Evolutionary conservation across 352 stramenopile genomes (phyloP), one percentile per base, ranked within the genome.

Genomic region (Globisporangium apiculatum): DNA sequence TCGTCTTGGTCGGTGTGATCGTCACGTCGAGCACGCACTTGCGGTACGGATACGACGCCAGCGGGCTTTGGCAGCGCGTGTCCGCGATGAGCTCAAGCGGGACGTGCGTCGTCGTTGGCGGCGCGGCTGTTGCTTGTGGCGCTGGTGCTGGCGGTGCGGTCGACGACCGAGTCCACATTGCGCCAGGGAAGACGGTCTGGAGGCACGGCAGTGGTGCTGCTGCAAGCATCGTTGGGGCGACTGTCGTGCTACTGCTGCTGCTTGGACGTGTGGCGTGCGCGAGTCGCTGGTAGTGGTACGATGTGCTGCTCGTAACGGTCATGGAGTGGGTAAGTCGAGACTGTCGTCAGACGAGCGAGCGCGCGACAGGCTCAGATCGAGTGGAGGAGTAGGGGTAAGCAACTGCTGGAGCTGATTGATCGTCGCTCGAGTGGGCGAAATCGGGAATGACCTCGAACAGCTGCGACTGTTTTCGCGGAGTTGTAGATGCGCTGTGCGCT

Each of bases 1-100:
- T 45, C n/a, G 60, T 65, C 57, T 70, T 72, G 36, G 42, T 62
- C 10, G 66, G 71, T 48, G 68, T 79, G 14, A 63, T 79, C 8
- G 66, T 58, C 14, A 72, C 74, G 15, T 70, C 61, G 8, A 77
- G 46, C 24, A 51, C 5, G 47, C 54, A 48, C 53, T 77, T 79
- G 3, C 56, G 57, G 58, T 56, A 51, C 64, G 48, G 49, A 8
- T 17, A 60, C 47, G 18, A 61, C 2, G 50, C 24, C 24, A 31
- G 49, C 5, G 57, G 50, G 15, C 57, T 62, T 0, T 15, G 42
- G 35, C 41, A 56, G 41, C 15, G 48, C 48, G 5, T 55, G 12
- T 52, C 31, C 24, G 24, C 24, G 24, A 31, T 31, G 24, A 31
- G 24, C 24, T 1, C 24, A 31, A 31, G 24, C 24, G 24, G 2